Conservation (phyloP, 164 flowering plant genomes). For the Aristolochia fimbriata region DNA sequence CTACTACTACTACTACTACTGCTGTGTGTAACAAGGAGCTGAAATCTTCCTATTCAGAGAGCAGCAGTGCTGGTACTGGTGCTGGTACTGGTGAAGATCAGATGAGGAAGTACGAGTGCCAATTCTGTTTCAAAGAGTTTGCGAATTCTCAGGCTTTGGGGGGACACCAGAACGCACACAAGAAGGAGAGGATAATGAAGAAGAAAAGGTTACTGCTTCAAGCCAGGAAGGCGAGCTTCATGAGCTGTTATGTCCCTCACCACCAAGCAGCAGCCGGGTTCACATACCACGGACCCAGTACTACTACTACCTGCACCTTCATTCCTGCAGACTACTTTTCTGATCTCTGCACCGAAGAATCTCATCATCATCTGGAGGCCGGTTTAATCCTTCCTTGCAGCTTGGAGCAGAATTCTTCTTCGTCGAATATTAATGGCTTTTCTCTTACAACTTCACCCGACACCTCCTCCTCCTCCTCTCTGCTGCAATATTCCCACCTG, state of each 20-base stretch:
- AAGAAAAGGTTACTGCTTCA: constrained; percentile 75
- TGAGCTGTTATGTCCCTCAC: constrained; percentile 44
- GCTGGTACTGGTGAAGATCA: neutral
- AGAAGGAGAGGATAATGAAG: constrained; percentile 87
- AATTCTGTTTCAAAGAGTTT: constrained; percentile 70
- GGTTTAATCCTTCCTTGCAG: constrained; percentile 45
- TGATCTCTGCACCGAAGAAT: constrained; percentile 29
- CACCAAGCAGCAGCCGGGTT: constrained; percentile 12
- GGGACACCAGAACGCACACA: constrained; percentile 98
- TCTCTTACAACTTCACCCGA: too few relatives aligned
- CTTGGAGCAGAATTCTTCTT: constrained; percentile 21
- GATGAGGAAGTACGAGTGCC: constrained; percentile 71
- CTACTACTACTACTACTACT: too few relatives aligned
- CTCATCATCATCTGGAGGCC: too few relatives aligned
- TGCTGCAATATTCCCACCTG: too few relatives aligned
- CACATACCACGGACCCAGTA: constrained; percentile 13
- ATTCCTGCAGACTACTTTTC: constrained; percentile 29
- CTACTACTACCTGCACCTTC: constrained; percentile 5
- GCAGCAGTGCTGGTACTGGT: too few relatives aligned
- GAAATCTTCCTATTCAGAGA: constrained; percentile 6
- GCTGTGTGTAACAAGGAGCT: too few relatives aligned
- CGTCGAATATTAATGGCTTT: too few relatives aligned
- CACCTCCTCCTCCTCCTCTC: too few relatives aligned
- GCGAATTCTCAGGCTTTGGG: constrained; percentile 90
- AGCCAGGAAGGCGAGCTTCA: constrained; percentile 61